These are phyloP conservation scores for Cryptosporidium muris DNA, from an alignment of 169 alveolate species.

Conservation along the genomic window DNA sequence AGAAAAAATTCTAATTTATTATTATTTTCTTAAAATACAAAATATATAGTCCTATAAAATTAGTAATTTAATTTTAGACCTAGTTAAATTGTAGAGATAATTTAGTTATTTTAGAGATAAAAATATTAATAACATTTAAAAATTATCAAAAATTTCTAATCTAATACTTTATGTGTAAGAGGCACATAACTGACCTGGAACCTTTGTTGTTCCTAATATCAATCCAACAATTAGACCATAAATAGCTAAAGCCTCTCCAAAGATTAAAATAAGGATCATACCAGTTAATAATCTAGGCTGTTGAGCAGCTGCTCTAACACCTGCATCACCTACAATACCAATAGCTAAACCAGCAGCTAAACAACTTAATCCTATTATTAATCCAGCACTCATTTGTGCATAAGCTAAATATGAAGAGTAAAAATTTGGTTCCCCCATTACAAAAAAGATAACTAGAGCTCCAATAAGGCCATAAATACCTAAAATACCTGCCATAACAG, in stretches of 20 bases:
- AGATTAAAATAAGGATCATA: conserved; percentile 97
- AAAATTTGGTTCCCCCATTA: conserved; percentile 81
- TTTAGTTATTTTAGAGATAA: too few relatives aligned
- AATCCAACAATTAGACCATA: conserved; percentile 91
- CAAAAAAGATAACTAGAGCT: conserved; percentile 83
- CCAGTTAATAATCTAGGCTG: conserved; percentile 98
- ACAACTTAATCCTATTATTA: conserved; percentile 92
- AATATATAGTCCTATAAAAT: too few relatives aligned
- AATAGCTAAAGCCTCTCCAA: conserved; percentile 98
- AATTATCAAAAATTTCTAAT: neutral
- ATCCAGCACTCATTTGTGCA: conserved; percentile 95
- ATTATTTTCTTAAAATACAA: too few relatives aligned
- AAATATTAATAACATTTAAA: too few relatives aligned
- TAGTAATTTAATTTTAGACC: too few relatives aligned
- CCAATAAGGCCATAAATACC: conserved; percentile 98
- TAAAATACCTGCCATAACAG: conserved; percentile 99
- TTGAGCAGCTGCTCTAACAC: conserved; percentile 99
- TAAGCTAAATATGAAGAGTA: conserved; percentile 90
- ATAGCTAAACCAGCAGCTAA: conserved; percentile 99
- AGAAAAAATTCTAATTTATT: neutral
- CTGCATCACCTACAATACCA: conserved; percentile 99
- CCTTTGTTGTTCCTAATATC: conserved; percentile 69
- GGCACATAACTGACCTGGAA: conserved; percentile 65
- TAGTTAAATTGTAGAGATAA: too few relatives aligned
- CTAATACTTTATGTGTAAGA: conserved; percentile 22